Evolutionary conservation across 2,329 filamentous ascomycete genomes (phyloP).

Genomic region (Alternaria viburni): DNA sequence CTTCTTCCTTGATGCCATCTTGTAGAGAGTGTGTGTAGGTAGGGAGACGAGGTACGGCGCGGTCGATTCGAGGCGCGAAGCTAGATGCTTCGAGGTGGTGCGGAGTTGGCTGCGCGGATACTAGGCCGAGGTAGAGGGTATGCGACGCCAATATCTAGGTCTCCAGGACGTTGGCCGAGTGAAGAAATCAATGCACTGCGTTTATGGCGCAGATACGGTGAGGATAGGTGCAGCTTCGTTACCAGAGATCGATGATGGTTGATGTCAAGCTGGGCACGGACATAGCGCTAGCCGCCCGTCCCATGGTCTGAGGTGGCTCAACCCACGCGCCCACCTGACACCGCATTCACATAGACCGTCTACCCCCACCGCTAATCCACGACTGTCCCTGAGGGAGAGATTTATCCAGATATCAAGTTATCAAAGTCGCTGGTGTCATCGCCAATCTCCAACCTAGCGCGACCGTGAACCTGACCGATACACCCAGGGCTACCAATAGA

Average conservation of each 20-base stretch:
- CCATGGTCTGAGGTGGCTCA: constrained; percentile 3
- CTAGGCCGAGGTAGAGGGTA: neutral
- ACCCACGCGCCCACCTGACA: constrained; percentile 7
- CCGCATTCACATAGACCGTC: neutral
- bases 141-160: neutral
- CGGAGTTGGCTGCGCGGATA: constrained; percentile 1
- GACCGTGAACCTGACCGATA: neutral
- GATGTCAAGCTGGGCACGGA: constrained; percentile 12
- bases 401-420: neutral
- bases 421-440: neutral
- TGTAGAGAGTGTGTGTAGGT: constrained; percentile 13
- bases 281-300: constrained; percentile 4
- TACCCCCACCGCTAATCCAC: neutral
- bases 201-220: constrained; percentile 8
- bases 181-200: neutral
- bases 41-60: constrained; percentile 5
- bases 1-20: constrained; percentile 69
- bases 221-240: constrained; percentile 8
- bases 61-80: constrained; percentile 11
- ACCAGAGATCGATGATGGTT: constrained; percentile 13
- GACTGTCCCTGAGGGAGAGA: neutral
- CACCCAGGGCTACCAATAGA: neutral
- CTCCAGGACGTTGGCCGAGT: neutral
- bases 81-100: constrained; percentile 6
- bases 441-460: neutral